phyloP scores from a whole-genome alignment of 208 protist species.

The Leishmania amazonensis region DNA sequence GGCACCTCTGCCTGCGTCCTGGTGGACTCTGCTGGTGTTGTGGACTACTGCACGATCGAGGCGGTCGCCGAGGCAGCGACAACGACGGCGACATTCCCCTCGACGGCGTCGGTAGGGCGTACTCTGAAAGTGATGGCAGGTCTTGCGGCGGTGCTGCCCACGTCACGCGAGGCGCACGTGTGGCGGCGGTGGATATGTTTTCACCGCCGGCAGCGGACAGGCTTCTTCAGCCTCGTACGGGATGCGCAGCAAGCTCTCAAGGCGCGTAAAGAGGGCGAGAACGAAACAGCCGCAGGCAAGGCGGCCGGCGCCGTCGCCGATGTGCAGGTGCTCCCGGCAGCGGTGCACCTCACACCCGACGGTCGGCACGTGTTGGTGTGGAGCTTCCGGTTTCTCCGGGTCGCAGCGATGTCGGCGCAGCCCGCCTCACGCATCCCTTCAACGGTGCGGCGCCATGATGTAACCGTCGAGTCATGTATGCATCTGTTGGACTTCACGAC shows the following conservation, averaged over 20 bases:
- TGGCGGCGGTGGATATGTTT: conserved; percentile 61
- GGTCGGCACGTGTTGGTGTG: conserved; percentile 52
- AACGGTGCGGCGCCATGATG: conserved; percentile 10
- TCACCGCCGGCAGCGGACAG: conserved; percentile 53
- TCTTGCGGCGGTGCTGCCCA: conserved; percentile 28
- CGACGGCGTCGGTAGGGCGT: conserved; percentile 9
- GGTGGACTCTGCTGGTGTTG: conserved; percentile 50
- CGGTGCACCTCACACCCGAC: conserved; percentile 43
- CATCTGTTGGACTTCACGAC: conserved; percentile 57
- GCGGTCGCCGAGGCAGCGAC: not conserved
- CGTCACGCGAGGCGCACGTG: conserved; percentile 37
- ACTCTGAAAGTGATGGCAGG: conserved; percentile 58
- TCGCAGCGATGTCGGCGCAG: not conserved
- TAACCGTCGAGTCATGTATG: conserved; percentile 28
- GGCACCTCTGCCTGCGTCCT: conserved; percentile 44
- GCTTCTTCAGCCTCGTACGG: conserved; percentile 62
- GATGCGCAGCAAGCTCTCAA: conserved; percentile 34
- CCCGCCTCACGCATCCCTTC: conserved; percentile 27
- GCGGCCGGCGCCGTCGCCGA: not conserved
- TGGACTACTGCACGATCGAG: conserved; percentile 68
- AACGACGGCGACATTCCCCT: not conserved
- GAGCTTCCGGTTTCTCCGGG: conserved; percentile 32
- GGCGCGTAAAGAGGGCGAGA: not conserved
- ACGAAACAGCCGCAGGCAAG: not conserved
- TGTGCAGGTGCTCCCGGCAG: conserved; percentile 39